phyloP scores from a whole-genome alignment of 441 rosid species.

The Populus hybrid region DNA sequence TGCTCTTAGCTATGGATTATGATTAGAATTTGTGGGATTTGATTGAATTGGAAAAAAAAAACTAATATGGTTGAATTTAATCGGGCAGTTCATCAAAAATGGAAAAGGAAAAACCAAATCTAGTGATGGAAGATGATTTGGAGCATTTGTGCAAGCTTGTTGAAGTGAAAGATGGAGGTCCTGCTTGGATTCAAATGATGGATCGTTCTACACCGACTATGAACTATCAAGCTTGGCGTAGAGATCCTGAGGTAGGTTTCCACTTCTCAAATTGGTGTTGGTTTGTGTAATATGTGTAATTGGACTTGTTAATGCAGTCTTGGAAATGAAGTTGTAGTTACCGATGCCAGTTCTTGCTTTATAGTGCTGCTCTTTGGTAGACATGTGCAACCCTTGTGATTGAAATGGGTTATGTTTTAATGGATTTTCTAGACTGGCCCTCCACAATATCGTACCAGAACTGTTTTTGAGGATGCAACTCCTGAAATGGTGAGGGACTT shows the following conservation, averaged over 20 bases:
- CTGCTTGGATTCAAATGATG: no score
- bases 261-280: no score
- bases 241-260: no score
- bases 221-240: no score
- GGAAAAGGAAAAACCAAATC: no score
- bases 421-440: conserved; percentile 61
- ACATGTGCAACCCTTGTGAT: conserved; percentile 5
- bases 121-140: no score
- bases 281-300: neutral
- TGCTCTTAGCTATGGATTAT: neutral
- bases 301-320: neutral
- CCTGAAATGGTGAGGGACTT: conserved; percentile 91
- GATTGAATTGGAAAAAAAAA: neutral
- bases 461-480: conserved; percentile 82
- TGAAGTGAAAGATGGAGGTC: no score
- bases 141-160: no score
- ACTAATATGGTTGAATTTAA: no score
- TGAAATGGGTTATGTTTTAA: conserved; percentile 17
- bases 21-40: neutral
- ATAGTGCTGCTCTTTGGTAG: conserved; percentile 1
- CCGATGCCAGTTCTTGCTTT: neutral
- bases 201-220: no score
- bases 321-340: neutral
- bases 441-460: conserved; percentile 86
- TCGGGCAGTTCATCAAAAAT: no score